A percentile compares a stretch with the other conserved stretches of the same genome.
Evolutionary conservation across 495 filamentous ascomycete genomes (phyloP).

Genomic region (Hyaloscypha hepaticicola): DNA sequence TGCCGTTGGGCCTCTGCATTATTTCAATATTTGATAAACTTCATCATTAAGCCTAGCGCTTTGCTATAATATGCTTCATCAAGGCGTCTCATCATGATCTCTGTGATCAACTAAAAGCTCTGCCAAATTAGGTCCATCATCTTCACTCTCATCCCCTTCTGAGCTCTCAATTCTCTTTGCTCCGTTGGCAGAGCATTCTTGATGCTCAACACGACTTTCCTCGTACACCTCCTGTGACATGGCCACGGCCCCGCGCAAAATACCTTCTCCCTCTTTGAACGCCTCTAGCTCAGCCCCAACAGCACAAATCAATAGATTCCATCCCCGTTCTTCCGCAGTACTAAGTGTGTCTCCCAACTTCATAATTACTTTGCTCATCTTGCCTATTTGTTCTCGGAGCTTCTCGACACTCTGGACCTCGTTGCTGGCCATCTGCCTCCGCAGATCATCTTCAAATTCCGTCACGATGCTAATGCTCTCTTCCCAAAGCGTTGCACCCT

Average conservation of each 20-base stretch:
- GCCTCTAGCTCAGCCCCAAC: conserved; percentile 89
- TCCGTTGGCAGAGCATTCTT: not conserved
- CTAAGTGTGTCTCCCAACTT: conserved; percentile 61
- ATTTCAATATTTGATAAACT: not conserved
- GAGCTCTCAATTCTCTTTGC: not conserved
- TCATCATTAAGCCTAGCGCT: not conserved
- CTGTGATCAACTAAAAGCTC: conserved; percentile 28
- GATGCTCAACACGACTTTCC: conserved; percentile 2
- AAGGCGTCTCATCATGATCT: conserved; percentile 4
- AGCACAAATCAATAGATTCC: conserved; percentile 87
- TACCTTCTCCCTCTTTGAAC: conserved; percentile 63
- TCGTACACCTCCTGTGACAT: conserved; percentile 4
- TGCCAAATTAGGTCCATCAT: conserved; percentile 29
- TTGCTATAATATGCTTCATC: conserved; percentile 5
- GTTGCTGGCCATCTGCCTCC: conserved; percentile 19
- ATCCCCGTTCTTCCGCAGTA: conserved; percentile 62
- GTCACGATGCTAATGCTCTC: conserved; percentile 61
- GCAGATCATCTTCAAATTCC: conserved; percentile 58
- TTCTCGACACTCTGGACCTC: conserved; percentile 31
- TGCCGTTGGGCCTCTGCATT: too few relatives aligned
- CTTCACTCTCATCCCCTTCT: conserved; percentile 25
- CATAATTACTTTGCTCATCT: conserved; percentile 55
- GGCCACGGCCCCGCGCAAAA: conserved; percentile 51
- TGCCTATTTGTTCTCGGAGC: conserved; percentile 47
- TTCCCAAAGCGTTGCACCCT: conserved; percentile 81